Conservation (phyloP, 768 basidiomycete species). For the Lanmaoa pseudosensibilis region DNA sequence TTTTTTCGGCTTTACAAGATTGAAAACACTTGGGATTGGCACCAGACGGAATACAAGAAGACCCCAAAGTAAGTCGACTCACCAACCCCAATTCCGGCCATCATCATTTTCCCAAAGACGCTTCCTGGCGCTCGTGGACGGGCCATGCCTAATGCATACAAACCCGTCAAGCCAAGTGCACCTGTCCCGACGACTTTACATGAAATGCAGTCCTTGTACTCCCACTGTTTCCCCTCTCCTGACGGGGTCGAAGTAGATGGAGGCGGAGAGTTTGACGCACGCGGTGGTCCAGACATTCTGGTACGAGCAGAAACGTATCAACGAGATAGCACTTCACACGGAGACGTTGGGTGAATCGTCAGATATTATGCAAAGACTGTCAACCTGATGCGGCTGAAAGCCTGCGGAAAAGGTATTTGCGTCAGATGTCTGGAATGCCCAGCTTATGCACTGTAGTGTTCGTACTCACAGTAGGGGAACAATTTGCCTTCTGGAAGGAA, state of each 20-base stretch:
- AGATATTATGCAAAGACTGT: background rate
- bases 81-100: constrained; percentile 67
- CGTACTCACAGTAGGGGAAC: background rate
- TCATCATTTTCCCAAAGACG: constrained; percentile 55
- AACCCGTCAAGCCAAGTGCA: constrained; percentile 59
- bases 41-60: background rate
- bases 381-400: background rate
- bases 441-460: background rate
- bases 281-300: constrained; percentile 24
- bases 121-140: constrained; percentile 64
- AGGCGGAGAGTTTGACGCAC: constrained; percentile 2
- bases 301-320: background rate
- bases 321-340: background rate
- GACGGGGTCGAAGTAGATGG: background rate
- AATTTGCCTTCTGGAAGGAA: background rate
- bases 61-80: constrained; percentile 20
- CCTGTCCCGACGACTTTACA: constrained; percentile 69
- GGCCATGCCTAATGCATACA: constrained; percentile 67
- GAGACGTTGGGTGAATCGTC: background rate
- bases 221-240: constrained; percentile 12
- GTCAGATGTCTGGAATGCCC: background rate
- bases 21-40: background rate
- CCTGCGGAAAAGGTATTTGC: background rate
- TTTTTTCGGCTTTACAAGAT: background rate
- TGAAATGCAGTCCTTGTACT: constrained; percentile 58